Conservation (phyloP, 2,329 filamentous ascomycete genomes). For the Aschersonia sp. region DNA sequence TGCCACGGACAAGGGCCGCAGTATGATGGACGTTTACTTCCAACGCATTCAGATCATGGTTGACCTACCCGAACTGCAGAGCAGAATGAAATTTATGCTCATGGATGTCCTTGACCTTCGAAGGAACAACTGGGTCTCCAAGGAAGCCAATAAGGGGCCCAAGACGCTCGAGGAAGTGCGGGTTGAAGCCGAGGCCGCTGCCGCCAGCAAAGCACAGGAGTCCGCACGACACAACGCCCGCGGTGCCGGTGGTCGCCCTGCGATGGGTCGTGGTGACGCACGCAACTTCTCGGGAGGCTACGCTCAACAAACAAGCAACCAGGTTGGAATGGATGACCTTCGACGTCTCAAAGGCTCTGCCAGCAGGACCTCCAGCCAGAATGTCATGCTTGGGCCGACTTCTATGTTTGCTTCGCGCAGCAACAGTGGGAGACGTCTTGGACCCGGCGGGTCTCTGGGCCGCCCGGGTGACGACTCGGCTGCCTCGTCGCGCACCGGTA, state of each 20-base stretch:
- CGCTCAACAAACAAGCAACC: slow-evolving; percentile 64
- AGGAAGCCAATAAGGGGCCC: slow-evolving; percentile 84
- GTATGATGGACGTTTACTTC: slow-evolving; percentile 91
- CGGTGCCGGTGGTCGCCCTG: slow-evolving; percentile 48
- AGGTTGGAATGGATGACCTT: slow-evolving; percentile 82
- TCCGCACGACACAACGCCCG: slow-evolving; percentile 48
- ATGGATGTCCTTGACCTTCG: slow-evolving; percentile 87
- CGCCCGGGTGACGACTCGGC: slow-evolving; percentile 73
- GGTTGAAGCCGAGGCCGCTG: slow-evolving; percentile 62
- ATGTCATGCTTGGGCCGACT: slow-evolving; percentile 61
- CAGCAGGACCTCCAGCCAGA: slow-evolving; percentile 45
- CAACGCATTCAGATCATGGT: slow-evolving; percentile 71
- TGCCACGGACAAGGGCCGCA: slow-evolving; percentile 63
- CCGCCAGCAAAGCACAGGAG: slow-evolving; percentile 74
- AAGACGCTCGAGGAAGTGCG: slow-evolving; percentile 93
- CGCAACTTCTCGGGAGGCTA: slow-evolving; percentile 67
- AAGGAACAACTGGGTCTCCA: slow-evolving; percentile 63
- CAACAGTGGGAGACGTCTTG: slow-evolving; percentile 74
- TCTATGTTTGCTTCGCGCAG: slow-evolving; percentile 82
- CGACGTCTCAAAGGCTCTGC: slow-evolving; percentile 59
- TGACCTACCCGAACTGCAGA: slow-evolving; percentile 65
- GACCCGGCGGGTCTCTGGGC: slow-evolving; percentile 57
- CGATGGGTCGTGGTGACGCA: slow-evolving; percentile 71
- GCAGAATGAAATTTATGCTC: slow-evolving; percentile 90
- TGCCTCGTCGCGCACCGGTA: slow-evolving; percentile 77